phyloP scores from a whole-genome alignment of 2,329 filamentous ascomycete species.

The Laburnicola sp. region DNA sequence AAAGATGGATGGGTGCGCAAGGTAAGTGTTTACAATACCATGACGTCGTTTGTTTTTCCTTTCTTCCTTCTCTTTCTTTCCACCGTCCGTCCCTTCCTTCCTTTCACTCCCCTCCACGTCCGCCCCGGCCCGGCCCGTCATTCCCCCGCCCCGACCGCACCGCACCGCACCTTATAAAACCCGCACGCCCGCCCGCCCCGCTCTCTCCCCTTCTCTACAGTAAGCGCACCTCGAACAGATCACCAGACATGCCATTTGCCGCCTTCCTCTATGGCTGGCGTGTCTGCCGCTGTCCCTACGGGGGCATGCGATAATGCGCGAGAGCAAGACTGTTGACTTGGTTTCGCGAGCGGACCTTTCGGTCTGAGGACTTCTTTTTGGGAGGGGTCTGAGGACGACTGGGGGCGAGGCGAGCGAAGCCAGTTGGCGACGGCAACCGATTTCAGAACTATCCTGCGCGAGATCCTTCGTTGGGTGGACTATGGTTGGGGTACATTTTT shows the following conservation, averaged over 20 bases:
- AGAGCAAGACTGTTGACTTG: conserved; percentile 27
- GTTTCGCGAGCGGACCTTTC: neutral
- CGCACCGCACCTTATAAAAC: conserved; percentile 13
- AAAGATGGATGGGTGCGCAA: neutral
- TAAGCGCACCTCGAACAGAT: conserved; percentile 38
- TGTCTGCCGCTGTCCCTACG: conserved; percentile 20
- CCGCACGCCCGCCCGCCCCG: conserved; percentile 1
- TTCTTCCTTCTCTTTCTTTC: neutral
- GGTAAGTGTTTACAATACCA: conserved; percentile 9
- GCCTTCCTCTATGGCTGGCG: conserved; percentile 24
- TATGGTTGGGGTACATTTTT: conserved; percentile 39
- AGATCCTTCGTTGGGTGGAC: conserved; percentile 40
- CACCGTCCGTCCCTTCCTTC: conserved; percentile 6
- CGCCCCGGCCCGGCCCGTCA: neutral
- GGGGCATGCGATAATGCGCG: conserved; percentile 18
- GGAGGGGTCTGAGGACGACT: neutral
- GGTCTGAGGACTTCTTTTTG: neutral
- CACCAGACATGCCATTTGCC: conserved; percentile 27
- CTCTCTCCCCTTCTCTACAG: conserved; percentile 13
- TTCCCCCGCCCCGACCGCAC: conserved; percentile 4
- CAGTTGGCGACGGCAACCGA: conserved; percentile 16
- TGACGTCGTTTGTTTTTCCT: neutral
- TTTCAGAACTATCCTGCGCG: conserved; percentile 41
- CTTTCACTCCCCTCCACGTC: conserved; percentile 1
- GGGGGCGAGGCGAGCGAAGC: conserved; percentile 18